phyloP scores from a whole-genome alignment of 176 grass and related monocot genomes.

The Thinopyrum elongatum region DNA sequence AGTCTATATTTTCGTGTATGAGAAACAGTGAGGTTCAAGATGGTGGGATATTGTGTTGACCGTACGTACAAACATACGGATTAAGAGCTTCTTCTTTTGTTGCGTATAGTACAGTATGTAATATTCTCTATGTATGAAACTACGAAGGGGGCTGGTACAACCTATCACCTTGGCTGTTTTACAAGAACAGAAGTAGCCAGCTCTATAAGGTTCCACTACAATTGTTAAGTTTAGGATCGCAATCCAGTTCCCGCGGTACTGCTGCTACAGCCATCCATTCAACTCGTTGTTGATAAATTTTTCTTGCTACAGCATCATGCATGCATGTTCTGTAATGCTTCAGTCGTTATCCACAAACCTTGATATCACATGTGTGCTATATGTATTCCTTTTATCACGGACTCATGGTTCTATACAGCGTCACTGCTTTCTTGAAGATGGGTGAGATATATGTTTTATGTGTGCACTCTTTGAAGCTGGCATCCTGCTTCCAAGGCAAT shows the following conservation, averaged over 20 bases:
- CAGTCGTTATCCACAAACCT: neutral
- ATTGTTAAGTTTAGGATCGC: neutral
- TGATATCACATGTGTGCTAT: slow-evolving; percentile 47
- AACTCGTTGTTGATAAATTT: neutral
- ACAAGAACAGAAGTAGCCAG: neutral
- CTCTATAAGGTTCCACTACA: neutral
- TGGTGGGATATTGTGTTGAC: neutral
- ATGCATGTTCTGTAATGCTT: neutral
- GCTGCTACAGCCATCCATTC: neutral
- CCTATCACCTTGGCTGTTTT: neutral
- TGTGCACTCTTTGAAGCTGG: neutral
- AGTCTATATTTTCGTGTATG: neutral
- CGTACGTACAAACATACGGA: neutral
- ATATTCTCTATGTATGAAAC: neutral
- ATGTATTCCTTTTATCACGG: neutral
- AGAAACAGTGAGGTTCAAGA: neutral
- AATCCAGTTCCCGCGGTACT: neutral
- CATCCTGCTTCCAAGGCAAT: neutral
- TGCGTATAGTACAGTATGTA: too few relatives aligned
- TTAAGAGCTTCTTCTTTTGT: neutral
- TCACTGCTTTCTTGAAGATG: neutral
- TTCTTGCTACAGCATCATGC: neutral
- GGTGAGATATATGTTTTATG: neutral
- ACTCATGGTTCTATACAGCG: neutral
- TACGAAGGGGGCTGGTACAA: neutral